Evolutionary conservation across 768 basidiomycete species (phyloP), one percentile per base, ranked within the genome.

Genomic region (Russula lepida): DNA sequence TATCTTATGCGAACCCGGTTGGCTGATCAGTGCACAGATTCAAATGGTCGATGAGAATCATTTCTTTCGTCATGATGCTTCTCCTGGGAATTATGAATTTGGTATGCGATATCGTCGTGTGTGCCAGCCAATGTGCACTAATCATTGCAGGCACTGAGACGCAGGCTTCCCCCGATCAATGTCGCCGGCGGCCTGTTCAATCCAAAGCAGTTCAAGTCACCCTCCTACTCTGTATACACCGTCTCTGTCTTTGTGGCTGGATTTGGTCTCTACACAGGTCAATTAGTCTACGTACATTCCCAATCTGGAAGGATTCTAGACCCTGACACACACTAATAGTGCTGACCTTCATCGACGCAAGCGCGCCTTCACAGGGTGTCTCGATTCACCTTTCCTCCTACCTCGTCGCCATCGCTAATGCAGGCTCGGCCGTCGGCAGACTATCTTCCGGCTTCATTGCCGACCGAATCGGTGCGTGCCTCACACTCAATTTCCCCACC

Each of bases 21-120:
- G 52, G 44, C 50, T 41, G 59, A 8, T 33, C 47, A 7, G 17
- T 3, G 1, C 51, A 17, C 47, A 89, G 88, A n/a, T 91, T 90
- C 70, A 74, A 76, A 63, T 91, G 88, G 89, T 87, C 88, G 0
- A 81, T 87, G 78, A 78, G 89, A 13, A 80, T 85, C 33, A 71
- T 89, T 46, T 88, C 82, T 2, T 83, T 89, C 63, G 80, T 88
- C 9, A 69, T 88, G 0, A 62, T 86, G 1, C 63, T 77, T 15
- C 68, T 78, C 1, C 75, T 89, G 4, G 78, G 78, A 2, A 68
- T 80, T 13, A 77, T 81, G 15, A 88, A 85, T 69, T 59, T 88
- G 50, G 78, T 81, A 48, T 9, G 64, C 37, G 17, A 32, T 51
- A 4, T 5, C 19, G 13, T 56, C 56, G 63, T 71, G 64, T 37